Evolutionary conservation across 2,329 filamentous ascomycete genomes (phyloP).

Genomic region (Colletotrichum trifolii): DNA sequence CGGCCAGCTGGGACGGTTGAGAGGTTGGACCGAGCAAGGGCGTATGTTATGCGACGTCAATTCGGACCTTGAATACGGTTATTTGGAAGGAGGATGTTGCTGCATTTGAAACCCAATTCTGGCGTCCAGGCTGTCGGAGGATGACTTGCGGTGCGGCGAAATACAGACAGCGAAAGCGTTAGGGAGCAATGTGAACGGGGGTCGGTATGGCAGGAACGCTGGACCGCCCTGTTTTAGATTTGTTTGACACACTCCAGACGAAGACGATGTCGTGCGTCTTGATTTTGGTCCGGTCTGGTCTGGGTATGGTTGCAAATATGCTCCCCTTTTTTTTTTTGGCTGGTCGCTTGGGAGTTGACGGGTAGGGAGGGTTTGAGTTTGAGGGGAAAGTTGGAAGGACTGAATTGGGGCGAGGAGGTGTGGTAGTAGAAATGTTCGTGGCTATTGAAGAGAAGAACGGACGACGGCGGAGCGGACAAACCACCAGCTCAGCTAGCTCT

Average conservation of each 20-base stretch:
- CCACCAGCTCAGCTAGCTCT: neutral
- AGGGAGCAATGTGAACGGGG: neutral
- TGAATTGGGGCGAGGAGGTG: neutral
- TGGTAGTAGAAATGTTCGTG: conserved; percentile 4
- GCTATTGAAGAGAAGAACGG: conserved; percentile 27
- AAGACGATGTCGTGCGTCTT: conserved; percentile 34
- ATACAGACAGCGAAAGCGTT: conserved; percentile 10
- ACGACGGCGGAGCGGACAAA: conserved; percentile 30
- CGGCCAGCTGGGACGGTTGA: conserved; percentile 31
- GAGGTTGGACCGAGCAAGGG: conserved; percentile 6
- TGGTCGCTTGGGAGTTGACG: neutral
- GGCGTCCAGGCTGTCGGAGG: conserved; percentile 36
- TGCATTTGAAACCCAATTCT: conserved; percentile 37
- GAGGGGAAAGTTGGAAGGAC: neutral
- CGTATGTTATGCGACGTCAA: conserved; percentile 19
- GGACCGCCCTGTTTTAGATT: conserved; percentile 34
- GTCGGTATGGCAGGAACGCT: conserved; percentile 12
- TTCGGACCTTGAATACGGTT: conserved; percentile 27
- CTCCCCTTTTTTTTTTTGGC: conserved; percentile 1
- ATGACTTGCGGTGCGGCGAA: conserved; percentile 30
- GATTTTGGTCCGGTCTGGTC: conserved; percentile 19
- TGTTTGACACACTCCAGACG: conserved; percentile 36
- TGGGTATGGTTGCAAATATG: conserved; percentile 21
- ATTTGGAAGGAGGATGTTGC: conserved; percentile 31
- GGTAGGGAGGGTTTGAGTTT: neutral